These are phyloP conservation scores for Entomophthora muscae DNA, from an alignment of 371 early-diverging fungal genomes.

Conservation along the genomic window DNA sequence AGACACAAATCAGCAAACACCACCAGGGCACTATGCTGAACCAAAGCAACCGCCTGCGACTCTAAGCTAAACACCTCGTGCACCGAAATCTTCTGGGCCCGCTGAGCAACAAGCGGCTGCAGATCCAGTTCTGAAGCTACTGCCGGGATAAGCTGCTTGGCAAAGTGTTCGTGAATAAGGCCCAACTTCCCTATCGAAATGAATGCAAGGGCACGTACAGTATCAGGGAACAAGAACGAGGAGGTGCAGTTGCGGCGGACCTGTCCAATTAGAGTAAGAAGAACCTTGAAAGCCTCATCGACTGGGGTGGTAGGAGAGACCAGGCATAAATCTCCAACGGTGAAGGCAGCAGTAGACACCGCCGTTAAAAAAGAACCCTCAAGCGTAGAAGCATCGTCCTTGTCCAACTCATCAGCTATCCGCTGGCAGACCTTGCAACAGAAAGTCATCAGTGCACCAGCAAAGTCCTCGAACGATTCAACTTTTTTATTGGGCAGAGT, in stretches of 20 bases:
- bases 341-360: neutral
- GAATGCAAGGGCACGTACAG: neutral
- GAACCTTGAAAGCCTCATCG: neutral
- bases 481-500: neutral
- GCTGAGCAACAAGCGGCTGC: neutral
- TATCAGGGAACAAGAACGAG: neutral
- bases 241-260: neutral
- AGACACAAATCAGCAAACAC: neutral
- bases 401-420: neutral
- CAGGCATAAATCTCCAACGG: neutral
- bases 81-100: neutral
- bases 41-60: neutral
- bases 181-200: neutral
- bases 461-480: neutral
- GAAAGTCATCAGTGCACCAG: neutral
- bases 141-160: neutral
- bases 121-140: neutral
- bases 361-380: neutral
- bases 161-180: neutral
- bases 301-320: neutral
- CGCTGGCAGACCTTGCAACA: neutral
- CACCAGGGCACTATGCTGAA: neutral
- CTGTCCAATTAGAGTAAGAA: neutral
- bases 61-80: neutral
- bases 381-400: neutral